A percentile compares a stretch with the other conserved stretches of the same genome.
These are phyloP conservation scores for Fusarium humuli DNA, from an alignment of 2,329 filamentous ascomycete genomes.

Conservation along the genomic window DNA sequence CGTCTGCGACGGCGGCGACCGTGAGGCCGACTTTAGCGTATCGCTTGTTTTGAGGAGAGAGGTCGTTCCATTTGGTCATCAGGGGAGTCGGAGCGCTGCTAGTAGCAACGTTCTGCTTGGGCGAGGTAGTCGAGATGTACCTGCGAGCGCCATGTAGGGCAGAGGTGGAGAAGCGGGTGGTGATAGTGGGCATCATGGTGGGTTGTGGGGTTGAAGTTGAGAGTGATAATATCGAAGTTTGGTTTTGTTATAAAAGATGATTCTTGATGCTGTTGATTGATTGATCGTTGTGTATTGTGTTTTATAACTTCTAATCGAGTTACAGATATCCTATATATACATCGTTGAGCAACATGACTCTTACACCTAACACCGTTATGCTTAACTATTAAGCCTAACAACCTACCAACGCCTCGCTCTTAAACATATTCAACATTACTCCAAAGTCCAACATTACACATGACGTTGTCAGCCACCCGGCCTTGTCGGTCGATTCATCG, in stretches of 20 bases:
- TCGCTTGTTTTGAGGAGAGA: slow-evolving; percentile 45
- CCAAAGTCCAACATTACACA: slow-evolving; percentile 6
- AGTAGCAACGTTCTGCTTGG: slow-evolving; percentile 13
- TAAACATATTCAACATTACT: slow-evolving; percentile 11
- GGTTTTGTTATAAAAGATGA: background rate
- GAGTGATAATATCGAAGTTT: background rate
- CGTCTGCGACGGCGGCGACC: slow-evolving; percentile 39
- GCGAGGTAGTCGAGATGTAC: slow-evolving; percentile 42
- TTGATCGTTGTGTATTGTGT: slow-evolving; percentile 4
- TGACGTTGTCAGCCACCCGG: slow-evolving; percentile 35
- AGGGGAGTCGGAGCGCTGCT: background rate
- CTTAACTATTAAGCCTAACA: slow-evolving; percentile 38
- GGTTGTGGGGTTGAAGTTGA: background rate
- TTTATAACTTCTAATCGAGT: background rate
- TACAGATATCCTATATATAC: slow-evolving; percentile 24
- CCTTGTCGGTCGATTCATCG: slow-evolving; percentile 58
- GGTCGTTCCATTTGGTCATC: slow-evolving; percentile 43
- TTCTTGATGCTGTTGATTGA: background rate
- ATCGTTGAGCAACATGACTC: slow-evolving; percentile 4
- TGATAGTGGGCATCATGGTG: slow-evolving; percentile 38
- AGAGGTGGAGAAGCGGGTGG: slow-evolving; percentile 34
- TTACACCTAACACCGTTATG: slow-evolving; percentile 34
- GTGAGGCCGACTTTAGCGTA: slow-evolving; percentile 41
- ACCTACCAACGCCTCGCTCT: slow-evolving; percentile 18
- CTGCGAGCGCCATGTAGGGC: slow-evolving; percentile 24